These are phyloP conservation scores for Suhomyces faveliae DNA, from an alignment of 805 yeast species.

Conservation along the genomic window DNA sequence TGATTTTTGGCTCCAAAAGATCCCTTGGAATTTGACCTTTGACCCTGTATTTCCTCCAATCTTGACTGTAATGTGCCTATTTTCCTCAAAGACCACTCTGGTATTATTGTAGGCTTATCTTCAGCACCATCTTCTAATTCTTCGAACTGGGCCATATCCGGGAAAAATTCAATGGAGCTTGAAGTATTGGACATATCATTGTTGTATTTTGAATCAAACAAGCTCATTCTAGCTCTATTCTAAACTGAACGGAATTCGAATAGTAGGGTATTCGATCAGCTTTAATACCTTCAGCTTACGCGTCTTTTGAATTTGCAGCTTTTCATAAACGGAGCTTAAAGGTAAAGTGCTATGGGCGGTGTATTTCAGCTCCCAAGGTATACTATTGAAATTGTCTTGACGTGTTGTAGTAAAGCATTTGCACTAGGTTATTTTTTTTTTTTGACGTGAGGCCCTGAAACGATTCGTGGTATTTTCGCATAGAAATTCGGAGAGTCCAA, in stretches of 20 bases:
- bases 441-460: not conserved
- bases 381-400: not conserved
- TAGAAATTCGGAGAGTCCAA: not conserved
- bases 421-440: not conserved
- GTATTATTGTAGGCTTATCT: slow-evolving; percentile 16
- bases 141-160: slow-evolving; percentile 22
- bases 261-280: not conserved
- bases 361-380: not conserved
- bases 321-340: not conserved
- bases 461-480: not conserved
- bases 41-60: slow-evolving; percentile 37
- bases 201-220: slow-evolving; percentile 10
- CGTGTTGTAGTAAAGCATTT: not conserved
- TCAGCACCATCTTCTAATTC: slow-evolving; percentile 9
- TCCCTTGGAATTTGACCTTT: slow-evolving; percentile 12
- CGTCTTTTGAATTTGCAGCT: not conserved
- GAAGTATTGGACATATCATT: slow-evolving; percentile 6
- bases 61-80: slow-evolving; percentile 50
- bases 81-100: slow-evolving; percentile 46
- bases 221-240: not conserved
- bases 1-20: not conserved
- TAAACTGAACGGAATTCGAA: not conserved
- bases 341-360: not conserved
- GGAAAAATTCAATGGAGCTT: slow-evolving; percentile 20
- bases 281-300: not conserved